Conservation (phyloP, 2,329 filamentous ascomycete genomes). For the Trichoderma arundinaceum region DNA sequence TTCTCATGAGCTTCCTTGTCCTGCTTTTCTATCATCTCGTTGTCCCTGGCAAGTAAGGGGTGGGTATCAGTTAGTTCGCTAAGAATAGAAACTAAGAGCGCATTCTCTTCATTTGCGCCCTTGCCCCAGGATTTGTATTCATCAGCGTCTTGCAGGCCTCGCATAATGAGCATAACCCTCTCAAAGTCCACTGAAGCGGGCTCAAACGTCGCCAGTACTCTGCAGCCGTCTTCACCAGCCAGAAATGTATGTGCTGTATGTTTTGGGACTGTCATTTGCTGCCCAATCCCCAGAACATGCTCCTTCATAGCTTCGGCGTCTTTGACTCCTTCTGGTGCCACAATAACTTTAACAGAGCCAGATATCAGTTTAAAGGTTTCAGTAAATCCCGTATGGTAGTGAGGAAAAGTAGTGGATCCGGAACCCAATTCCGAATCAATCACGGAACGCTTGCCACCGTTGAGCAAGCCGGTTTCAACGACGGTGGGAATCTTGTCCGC, state of each 20-base stretch:
- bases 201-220: neutral
- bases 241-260: slow-evolving; percentile 21
- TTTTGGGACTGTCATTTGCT: slow-evolving; percentile 2
- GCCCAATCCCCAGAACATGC: neutral
- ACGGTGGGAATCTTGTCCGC: slow-evolving; percentile 19
- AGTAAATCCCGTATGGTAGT: slow-evolving; percentile 16
- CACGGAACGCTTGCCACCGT: slow-evolving; percentile 22
- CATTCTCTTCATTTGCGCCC: slow-evolving; percentile 12
- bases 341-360: slow-evolving; percentile 5
- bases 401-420: slow-evolving; percentile 22
- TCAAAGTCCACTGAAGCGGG: slow-evolving; percentile 15
- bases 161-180: slow-evolving; percentile 12
- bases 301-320: slow-evolving; percentile 19
- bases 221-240: slow-evolving; percentile 15
- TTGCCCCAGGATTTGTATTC: slow-evolving; percentile 7
- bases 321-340: slow-evolving; percentile 23
- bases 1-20: slow-evolving; percentile 9
- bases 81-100: slow-evolving; percentile 18
- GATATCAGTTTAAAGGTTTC: slow-evolving; percentile 21
- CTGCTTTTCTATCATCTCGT: slow-evolving; percentile 15
- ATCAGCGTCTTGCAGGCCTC: slow-evolving; percentile 9
- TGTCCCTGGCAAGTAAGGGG: neutral
- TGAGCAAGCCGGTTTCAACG: slow-evolving; percentile 16
- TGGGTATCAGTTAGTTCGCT: slow-evolving; percentile 10
- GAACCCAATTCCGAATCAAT: slow-evolving; percentile 15